phyloP scores from a whole-genome alignment of 2,329 filamentous ascomycete species.

The Pleomassaria siparia region DNA sequence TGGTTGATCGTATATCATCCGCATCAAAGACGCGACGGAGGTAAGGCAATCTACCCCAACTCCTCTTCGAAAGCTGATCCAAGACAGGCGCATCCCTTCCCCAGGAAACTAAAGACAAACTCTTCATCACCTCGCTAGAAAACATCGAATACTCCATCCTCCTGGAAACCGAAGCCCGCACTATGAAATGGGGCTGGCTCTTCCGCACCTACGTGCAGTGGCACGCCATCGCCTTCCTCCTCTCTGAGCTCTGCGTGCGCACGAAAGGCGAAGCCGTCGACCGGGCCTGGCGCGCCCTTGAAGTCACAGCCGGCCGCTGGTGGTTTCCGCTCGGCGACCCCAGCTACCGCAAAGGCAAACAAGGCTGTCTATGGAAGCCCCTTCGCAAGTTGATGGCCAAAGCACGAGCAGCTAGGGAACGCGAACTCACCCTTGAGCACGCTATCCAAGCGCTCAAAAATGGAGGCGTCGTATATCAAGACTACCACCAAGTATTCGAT shows the following conservation, averaged over 20 bases:
- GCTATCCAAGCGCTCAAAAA: constrained; percentile 30
- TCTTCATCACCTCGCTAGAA: constrained; percentile 73
- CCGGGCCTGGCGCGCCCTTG: constrained; percentile 61
- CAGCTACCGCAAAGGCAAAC: constrained; percentile 29
- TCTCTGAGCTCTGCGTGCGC: constrained; percentile 61
- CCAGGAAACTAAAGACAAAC: constrained; percentile 64
- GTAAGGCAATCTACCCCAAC: constrained; percentile 10
- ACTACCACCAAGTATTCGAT: constrained; percentile 14
- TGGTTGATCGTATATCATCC: constrained; percentile 77
- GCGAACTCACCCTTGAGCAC: constrained; percentile 49
- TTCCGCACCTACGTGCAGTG: constrained; percentile 67
- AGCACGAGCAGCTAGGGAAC: constrained; percentile 56
- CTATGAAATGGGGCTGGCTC: constrained; percentile 66
- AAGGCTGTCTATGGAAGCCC: constrained; percentile 64
- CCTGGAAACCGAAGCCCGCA: constrained; percentile 64
- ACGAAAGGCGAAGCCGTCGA: constrained; percentile 60
- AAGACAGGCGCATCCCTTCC: constrained; percentile 53
- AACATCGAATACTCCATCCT: constrained; percentile 71
- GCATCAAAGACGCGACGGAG: constrained; percentile 62
- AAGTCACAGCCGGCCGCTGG: constrained; percentile 47
- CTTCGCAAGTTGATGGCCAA: constrained; percentile 62
- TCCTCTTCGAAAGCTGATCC: background rate
- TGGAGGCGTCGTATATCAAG: constrained; percentile 18
- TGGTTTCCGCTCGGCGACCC: constrained; percentile 40
- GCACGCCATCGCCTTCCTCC: constrained; percentile 64